Base-by-base conservation (phyloP, 352 stramenopile species). In the Phytophthora pluvialis region DNA sequence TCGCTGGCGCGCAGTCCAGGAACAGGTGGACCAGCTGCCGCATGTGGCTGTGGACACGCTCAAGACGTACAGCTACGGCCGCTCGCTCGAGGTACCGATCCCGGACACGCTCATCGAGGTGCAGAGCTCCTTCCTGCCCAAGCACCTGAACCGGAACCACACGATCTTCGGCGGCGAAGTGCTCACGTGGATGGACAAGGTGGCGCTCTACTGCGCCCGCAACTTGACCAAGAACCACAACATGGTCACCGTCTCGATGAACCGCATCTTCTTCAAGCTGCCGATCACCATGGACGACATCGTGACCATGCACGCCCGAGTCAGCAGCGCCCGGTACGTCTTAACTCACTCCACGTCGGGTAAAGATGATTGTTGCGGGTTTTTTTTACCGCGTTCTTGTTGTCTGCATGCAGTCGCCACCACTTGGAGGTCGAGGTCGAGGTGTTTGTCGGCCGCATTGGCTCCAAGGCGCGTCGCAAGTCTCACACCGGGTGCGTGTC, bases 401-500 rank as follows among this genome's bases (percentile, higher is more conserved):
- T 64, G 13, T 40, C 33, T 42, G 11, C 52, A 90, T 38, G 11
- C 52, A 89, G 81, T n/a, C 80, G 74, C 32, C 67, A 89, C 57
- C 80, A 82, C 50, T 64, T 91, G 40, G 81, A 90, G 60, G 78
- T 91, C n/a, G 82, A 91, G 61, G 82, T 89, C 21, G 80, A 91
- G 50, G 80, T 91, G 48, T 89, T 89, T 47, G 77, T 91, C 5
- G 77, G 72, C 29, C 78, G 72, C 28, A 86, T 86, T 12, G 73
- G 73, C 44, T 83, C 72, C 5, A 66, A 60, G 15, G 70, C 79
- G 42, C 75, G 72, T 5, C 77, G 77, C 38, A 81, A 74, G 57
- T 91, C 82, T 3, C 82, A 91, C 66, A 88, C 80, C 21, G 82
- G 81, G 61, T 86, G 35, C 46, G 64, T 45, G 18, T 51, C 7